Evolutionary conservation across 345 rosid species (phyloP), one percentile per base, ranked within the genome.

Genomic region (Anastatica hierochuntica): DNA sequence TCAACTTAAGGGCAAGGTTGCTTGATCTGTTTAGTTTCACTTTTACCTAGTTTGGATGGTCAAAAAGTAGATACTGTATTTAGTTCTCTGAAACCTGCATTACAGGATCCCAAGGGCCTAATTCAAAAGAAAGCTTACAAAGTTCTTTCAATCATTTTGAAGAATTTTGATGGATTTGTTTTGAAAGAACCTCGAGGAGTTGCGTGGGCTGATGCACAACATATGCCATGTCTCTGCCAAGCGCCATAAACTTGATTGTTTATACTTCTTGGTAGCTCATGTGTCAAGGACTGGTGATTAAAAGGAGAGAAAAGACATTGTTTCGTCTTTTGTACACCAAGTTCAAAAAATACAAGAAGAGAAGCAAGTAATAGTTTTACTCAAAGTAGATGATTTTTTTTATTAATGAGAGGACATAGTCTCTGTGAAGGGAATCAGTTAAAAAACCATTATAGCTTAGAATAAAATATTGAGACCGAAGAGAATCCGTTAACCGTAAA

Each of bases 121-220:
- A 70, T 84, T 56, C 98, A 92, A 60, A 92, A 92, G 83, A 92
- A 79, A 75, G 96, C 94, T 30, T 92, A 88, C 74, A 92, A 81
- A 74, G 94, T 78, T 60, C 88, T 92, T 72, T 84, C 95, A 27
- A 37, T 66, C 27, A 79, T 92, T 57, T 78, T 92, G 42, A 81
- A 70, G 96, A 79, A 63, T 46, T 70, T 55, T 58, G 79, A 83
- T 62, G 76, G 67, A 50, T 78, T 75, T 60, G 62, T 77, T 44
- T 68, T n/a, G 85, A 21, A 76, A 85, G 45, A 69, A 74, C 56
- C 68, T 85, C 15, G 79, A 79, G 66, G 84, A 84, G 62, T 56
- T 88, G 72, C 82, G 77, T 43, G 72, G 58, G 43, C 78, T 81
- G 20, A 82, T 92, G 96, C 75, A 78, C 35, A 80, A 84, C 58